These are phyloP conservation scores for Lithohypha guttulata DNA, from an alignment of 2,329 filamentous ascomycete genomes.

Conservation along the genomic window DNA sequence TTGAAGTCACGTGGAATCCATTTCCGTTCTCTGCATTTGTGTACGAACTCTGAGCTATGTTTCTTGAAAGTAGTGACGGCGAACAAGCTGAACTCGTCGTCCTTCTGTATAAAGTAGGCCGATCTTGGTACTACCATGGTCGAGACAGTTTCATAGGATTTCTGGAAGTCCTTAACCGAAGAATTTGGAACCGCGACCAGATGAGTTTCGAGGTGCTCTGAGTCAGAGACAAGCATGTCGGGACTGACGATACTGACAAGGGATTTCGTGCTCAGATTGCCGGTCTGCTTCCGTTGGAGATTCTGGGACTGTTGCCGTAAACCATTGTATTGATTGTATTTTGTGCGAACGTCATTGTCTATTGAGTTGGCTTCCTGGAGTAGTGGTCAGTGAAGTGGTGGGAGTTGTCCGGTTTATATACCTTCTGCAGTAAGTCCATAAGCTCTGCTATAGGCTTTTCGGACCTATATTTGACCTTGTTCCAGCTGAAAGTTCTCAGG, in stretches of 20 bases:
- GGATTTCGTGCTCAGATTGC: conserved; percentile 89
- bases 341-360: conserved; percentile 90
- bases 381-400: neutral
- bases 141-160: conserved; percentile 75
- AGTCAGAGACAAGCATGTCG: conserved; percentile 62
- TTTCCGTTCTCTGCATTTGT: conserved; percentile 83
- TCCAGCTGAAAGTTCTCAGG: conserved; percentile 81
- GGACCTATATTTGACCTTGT: conserved; percentile 91
- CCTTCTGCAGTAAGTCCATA: conserved; percentile 80
- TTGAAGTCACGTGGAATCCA: conserved; percentile 95
- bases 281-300: conserved; percentile 79
- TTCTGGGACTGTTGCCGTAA: conserved; percentile 74
- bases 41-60: conserved; percentile 71
- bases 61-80: conserved; percentile 93
- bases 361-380: conserved; percentile 72
- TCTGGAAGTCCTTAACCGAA: conserved; percentile 76
- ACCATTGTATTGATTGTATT: conserved; percentile 88
- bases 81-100: conserved; percentile 82
- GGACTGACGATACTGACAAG: conserved; percentile 82
- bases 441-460: conserved; percentile 84
- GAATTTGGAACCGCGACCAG: conserved; percentile 77
- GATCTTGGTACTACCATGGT: conserved; percentile 93
- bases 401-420: conserved; percentile 28
- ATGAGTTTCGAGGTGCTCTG: conserved; percentile 94
- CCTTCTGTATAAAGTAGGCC: conserved; percentile 64